phyloP scores from a whole-genome alignment of 2,329 filamentous ascomycete species.

The Calonectria fujianensis region DNA sequence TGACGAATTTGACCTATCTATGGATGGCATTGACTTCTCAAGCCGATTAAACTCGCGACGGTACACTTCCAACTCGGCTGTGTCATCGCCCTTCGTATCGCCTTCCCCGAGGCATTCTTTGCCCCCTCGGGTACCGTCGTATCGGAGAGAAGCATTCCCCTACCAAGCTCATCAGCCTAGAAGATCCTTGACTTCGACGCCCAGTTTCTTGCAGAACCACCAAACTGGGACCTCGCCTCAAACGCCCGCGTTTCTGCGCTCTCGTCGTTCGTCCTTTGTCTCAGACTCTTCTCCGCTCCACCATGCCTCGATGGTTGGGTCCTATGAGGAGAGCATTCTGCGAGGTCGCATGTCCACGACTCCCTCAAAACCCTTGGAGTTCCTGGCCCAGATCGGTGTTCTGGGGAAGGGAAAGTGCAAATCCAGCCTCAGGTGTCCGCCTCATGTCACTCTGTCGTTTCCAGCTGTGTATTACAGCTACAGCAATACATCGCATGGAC shows the following conservation, averaged over 20 bases:
- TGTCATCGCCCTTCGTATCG: constrained; percentile 65
- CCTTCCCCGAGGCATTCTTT: constrained; percentile 60
- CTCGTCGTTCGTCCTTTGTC: constrained; percentile 81
- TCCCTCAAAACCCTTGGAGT: constrained; percentile 93
- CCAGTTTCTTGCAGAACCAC: constrained; percentile 56
- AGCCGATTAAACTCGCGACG: constrained; percentile 70
- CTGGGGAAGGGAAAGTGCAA: constrained; percentile 93
- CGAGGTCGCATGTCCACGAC: constrained; percentile 97
- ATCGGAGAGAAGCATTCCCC: constrained; percentile 77
- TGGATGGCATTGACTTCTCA: constrained; percentile 71
- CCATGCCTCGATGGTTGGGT: constrained; percentile 96
- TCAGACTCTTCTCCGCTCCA: constrained; percentile 86
- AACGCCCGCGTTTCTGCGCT: constrained; percentile 69
- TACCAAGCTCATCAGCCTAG: constrained; percentile 88
- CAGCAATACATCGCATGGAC: constrained; percentile 78
- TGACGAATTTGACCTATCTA: constrained; percentile 79
- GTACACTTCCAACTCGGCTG: constrained; percentile 82
- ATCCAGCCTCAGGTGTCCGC: constrained; percentile 86
- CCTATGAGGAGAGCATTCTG: constrained; percentile 97
- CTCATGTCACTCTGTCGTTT: constrained; percentile 93
- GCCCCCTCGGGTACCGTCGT: constrained; percentile 55
- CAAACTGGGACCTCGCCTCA: constrained; percentile 67
- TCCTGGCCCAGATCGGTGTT: constrained; percentile 96
- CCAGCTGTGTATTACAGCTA: constrained; percentile 98
- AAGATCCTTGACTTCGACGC: constrained; percentile 81